Conservation (phyloP, 2,329 filamentous ascomycete species). For the Chaetomium sp. region DNA sequence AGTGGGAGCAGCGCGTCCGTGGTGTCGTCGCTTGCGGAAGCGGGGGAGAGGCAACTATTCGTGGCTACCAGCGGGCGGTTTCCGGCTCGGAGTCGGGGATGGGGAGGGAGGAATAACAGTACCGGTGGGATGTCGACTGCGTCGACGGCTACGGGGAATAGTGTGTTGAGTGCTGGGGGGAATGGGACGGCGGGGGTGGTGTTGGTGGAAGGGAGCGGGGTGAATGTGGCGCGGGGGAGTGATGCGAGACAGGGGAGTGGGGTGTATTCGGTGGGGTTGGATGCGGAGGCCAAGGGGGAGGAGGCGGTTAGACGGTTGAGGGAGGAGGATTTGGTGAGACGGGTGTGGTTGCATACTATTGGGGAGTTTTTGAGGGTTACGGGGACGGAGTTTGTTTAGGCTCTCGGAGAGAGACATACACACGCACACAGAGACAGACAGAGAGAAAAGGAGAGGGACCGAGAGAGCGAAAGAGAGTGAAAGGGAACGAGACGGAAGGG, state of each 20-base stretch:
- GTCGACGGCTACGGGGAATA: too few species aligned
- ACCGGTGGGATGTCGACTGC: neutral
- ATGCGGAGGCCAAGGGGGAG: conserved; percentile 29
- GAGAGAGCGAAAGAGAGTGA: too few species aligned
- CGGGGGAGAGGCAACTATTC: conserved; percentile 35
- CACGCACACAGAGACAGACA: neutral
- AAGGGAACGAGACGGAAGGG: too few species aligned
- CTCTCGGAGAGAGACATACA: too few species aligned
- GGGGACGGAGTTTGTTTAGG: conserved; percentile 18
- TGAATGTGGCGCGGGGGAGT: conserved; percentile 24
- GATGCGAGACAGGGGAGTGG: conserved; percentile 32
- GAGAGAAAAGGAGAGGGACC: neutral
- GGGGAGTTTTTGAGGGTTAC: conserved; percentile 31
- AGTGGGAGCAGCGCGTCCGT: neutral
- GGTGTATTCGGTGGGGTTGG: conserved; percentile 32
- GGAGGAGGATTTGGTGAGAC: conserved; percentile 26
- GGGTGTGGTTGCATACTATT: conserved; percentile 33
- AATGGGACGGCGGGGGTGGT: conserved; percentile 21
- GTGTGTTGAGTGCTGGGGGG: neutral
- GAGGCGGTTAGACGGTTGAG: conserved; percentile 25
- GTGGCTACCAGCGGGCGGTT: conserved; percentile 32
- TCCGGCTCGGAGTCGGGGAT: conserved; percentile 20
- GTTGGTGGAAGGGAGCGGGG: conserved; percentile 17
- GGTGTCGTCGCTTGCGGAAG: conserved; percentile 27
- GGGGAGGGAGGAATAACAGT: conserved; percentile 9